A percentile compares a stretch with the other conserved stretches of the same genome.
Evolutionary conservation across 2,329 filamentous ascomycete species (phyloP).

Genomic region (Dichotomopilus funicola): DNA sequence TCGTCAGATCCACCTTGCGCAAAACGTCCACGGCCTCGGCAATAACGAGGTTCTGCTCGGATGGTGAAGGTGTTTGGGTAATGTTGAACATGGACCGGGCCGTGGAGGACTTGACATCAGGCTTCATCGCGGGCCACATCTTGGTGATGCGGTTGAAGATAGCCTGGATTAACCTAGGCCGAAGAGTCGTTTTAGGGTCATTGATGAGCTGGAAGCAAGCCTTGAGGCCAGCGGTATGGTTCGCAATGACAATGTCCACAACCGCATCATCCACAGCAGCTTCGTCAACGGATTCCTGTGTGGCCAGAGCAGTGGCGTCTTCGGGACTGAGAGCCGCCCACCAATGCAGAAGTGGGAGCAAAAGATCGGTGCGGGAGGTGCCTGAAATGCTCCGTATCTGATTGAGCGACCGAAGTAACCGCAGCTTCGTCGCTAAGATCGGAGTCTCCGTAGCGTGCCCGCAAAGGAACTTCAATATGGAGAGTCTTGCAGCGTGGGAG

Average conservation of each 20-base stretch:
- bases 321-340: slow-evolving; percentile 56
- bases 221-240: slow-evolving; percentile 46
- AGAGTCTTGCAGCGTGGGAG: slow-evolving; percentile 54
- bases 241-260: slow-evolving; percentile 48
- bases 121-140: slow-evolving; percentile 68
- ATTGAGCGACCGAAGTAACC: slow-evolving; percentile 66
- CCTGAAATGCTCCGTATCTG: slow-evolving; percentile 64
- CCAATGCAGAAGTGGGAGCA: slow-evolving; percentile 67
- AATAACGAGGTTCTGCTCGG: slow-evolving; percentile 37
- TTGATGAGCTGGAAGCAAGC: slow-evolving; percentile 44
- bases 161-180: slow-evolving; percentile 52
- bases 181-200: slow-evolving; percentile 34
- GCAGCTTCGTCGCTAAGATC: slow-evolving; percentile 60
- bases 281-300: slow-evolving; percentile 29
- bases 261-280: slow-evolving; percentile 32
- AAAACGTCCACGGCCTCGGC: slow-evolving; percentile 65
- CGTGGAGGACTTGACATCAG: slow-evolving; percentile 51
- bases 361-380: slow-evolving; percentile 61
- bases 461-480: slow-evolving; percentile 65
- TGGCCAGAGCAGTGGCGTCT: slow-evolving; percentile 46
- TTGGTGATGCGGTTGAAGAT: slow-evolving; percentile 63
- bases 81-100: slow-evolving; percentile 59
- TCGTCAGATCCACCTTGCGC: slow-evolving; percentile 65
- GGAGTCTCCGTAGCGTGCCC: slow-evolving; percentile 67
- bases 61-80: slow-evolving; percentile 38